These are phyloP conservation scores for Thermoascus crustaceus DNA, from an alignment of 2,329 filamentous ascomycete genomes.

Conservation along the genomic window DNA sequence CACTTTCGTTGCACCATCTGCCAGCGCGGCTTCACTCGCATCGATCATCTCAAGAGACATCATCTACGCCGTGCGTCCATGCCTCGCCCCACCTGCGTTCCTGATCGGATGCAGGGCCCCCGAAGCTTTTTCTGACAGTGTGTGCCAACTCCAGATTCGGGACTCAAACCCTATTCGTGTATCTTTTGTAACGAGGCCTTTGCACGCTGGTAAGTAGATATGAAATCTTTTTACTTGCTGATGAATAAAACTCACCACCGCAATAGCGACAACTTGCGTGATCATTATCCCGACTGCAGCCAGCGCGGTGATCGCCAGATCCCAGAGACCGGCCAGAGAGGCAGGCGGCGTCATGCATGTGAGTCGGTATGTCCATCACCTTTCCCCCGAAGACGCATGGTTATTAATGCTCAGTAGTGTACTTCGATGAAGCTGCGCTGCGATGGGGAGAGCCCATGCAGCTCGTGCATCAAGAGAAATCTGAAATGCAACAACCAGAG, in stretches of 20 bases:
- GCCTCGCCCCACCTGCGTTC: slow-evolving; percentile 7
- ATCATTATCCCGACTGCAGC: slow-evolving; percentile 37
- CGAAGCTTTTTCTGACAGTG: slow-evolving; percentile 3
- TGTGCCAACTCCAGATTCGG: slow-evolving; percentile 30
- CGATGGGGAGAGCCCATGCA: slow-evolving; percentile 37
- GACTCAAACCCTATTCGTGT: slow-evolving; percentile 41
- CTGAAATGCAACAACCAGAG: slow-evolving; percentile 32
- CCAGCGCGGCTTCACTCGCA: slow-evolving; percentile 39
- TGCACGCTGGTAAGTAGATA: slow-evolving; percentile 33
- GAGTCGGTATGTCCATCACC: slow-evolving; percentile 30
- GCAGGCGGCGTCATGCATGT: slow-evolving; percentile 40
- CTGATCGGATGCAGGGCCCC: background rate
- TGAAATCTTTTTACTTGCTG: background rate
- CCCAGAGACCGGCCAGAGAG: slow-evolving; percentile 39
- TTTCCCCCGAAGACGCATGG: background rate
- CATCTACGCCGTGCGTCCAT: slow-evolving; percentile 36
- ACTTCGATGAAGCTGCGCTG: slow-evolving; percentile 42
- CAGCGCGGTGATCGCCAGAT: slow-evolving; percentile 36
- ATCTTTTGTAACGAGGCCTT: slow-evolving; percentile 39
- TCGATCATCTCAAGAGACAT: slow-evolving; percentile 42
- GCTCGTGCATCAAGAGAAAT: slow-evolving; percentile 37
- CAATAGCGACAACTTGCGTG: slow-evolving; percentile 38
- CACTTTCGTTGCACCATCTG: slow-evolving; percentile 38
- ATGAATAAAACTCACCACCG: slow-evolving; percentile 1
- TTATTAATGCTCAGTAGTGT: slow-evolving; percentile 24